Evolutionary conservation across 139 green algal genomes (phyloP).

Genomic region (Micractinium conductrix): DNA sequence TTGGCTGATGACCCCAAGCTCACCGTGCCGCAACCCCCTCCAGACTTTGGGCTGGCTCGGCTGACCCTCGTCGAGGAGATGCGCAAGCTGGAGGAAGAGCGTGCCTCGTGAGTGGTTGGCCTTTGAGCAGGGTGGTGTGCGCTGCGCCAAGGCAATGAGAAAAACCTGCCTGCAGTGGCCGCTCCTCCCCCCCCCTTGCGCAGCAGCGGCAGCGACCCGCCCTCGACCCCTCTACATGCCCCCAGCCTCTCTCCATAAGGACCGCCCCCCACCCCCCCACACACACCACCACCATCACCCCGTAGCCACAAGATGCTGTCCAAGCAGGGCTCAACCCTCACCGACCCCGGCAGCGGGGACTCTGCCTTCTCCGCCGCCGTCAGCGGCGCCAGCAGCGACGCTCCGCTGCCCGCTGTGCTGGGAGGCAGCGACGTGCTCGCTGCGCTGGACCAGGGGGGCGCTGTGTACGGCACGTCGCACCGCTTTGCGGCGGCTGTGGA

Average conservation of each 20-base stretch:
- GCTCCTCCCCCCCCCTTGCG: neutral
- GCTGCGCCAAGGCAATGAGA: neutral
- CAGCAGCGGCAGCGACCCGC: too few relatives aligned
- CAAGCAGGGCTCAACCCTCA: neutral
- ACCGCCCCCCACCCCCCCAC: too few relatives aligned
- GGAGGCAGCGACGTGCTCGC: neutral
- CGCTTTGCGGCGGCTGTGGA: neutral
- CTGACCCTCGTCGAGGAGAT: slow-evolving; percentile 18
- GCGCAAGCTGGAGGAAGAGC: neutral
- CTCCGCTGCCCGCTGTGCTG: neutral
- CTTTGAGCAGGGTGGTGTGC: neutral
- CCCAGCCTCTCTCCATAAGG: too few relatives aligned
- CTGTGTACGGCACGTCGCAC: neutral
- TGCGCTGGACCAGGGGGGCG: neutral
- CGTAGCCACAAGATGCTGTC: neutral
- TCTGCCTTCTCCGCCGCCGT: neutral
- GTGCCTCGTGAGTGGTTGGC: neutral
- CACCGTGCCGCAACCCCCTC: too few relatives aligned
- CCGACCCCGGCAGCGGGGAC: neutral
- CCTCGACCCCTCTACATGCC: too few relatives aligned
- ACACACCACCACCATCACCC: too few relatives aligned
- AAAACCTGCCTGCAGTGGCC: neutral
- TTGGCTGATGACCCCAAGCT: too few relatives aligned
- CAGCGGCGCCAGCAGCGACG: neutral
- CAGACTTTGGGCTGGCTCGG: slow-evolving; percentile 58